A percentile compares a stretch with the other conserved stretches of the same genome.
Evolutionary conservation across 352 stramenopile species (phyloP).

Genomic region (Phytophthora fragariae): DNA sequence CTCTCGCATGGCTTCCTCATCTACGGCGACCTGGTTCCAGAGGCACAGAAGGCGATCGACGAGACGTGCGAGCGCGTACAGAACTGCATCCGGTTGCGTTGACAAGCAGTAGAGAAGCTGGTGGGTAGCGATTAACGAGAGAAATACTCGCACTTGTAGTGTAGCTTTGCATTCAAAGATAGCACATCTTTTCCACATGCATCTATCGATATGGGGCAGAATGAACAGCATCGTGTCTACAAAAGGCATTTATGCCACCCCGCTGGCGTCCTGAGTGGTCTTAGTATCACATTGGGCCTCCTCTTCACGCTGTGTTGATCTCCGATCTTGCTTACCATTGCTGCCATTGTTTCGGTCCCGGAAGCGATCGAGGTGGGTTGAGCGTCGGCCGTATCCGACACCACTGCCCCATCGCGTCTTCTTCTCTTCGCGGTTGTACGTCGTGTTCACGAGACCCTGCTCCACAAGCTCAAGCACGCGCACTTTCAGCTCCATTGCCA

Average conservation of each 20-base stretch:
- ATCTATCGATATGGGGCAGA: no score
- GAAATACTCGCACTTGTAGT: neutral
- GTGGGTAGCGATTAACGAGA: neutral
- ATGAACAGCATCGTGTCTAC: neutral
- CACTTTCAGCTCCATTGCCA: constrained; percentile 72
- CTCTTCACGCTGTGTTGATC: neutral
- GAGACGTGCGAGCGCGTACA: constrained; percentile 84
- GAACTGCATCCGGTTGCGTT: constrained; percentile 57
- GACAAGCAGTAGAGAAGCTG: constrained; percentile 4
- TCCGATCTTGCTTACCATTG: neutral
- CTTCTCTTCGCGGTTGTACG: constrained; percentile 65
- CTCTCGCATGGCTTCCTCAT: constrained; percentile 91
- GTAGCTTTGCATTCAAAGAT: neutral
- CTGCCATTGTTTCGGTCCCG: neutral
- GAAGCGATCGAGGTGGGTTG: constrained; percentile 17
- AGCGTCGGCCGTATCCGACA: constrained; percentile 24
- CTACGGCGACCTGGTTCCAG: constrained; percentile 83
- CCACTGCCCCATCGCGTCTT: constrained; percentile 49
- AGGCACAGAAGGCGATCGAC: constrained; percentile 83
- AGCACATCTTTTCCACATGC: neutral
- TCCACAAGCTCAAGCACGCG: constrained; percentile 76
- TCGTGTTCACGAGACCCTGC: constrained; percentile 78
- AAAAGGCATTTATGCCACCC: neutral
- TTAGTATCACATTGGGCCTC: neutral
- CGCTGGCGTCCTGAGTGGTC: neutral